Conservation (phyloP, 2,329 filamentous ascomycete genomes). For the Neurospora sp. region DNA sequence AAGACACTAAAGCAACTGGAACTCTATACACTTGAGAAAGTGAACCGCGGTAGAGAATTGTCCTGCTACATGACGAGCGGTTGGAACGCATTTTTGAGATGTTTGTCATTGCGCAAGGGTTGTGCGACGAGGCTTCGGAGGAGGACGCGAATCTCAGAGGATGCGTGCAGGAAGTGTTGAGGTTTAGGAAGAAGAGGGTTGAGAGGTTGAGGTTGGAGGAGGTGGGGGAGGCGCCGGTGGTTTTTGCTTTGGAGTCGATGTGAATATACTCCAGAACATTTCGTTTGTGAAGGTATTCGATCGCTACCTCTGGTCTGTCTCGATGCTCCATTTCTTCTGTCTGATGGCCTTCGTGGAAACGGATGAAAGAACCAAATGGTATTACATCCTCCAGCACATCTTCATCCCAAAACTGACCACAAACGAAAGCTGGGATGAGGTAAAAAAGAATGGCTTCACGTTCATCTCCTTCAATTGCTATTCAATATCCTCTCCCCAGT, state of each 20-base stretch:
- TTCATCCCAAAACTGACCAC: not conserved
- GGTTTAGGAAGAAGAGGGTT: not conserved
- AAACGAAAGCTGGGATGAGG: not conserved
- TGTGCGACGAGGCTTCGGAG: not conserved
- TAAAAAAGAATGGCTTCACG: not conserved
- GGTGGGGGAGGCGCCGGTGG: not conserved
- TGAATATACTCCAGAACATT: not conserved
- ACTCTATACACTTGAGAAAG: too few relatives aligned
- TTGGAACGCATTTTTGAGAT: not conserved
- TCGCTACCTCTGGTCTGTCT: not conserved
- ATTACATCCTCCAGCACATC: not conserved
- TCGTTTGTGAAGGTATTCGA: not conserved
- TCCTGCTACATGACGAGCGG: too few relatives aligned
- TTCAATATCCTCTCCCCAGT: not conserved
- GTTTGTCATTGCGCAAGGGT: not conserved
- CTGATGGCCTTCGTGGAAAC: not conserved
- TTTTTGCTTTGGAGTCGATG: not conserved
- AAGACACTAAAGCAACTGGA: too few relatives aligned
- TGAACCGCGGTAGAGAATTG: too few relatives aligned
- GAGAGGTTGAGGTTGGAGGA: not conserved
- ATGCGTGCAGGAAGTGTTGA: not conserved
- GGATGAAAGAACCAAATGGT: not conserved
- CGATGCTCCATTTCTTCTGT: too few relatives aligned
- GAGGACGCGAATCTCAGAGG: not conserved
- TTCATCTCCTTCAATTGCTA: not conserved